These are phyloP conservation scores for Jasminum sambac DNA, from an alignment of 257 asterid genomes.

Conservation along the genomic window DNA sequence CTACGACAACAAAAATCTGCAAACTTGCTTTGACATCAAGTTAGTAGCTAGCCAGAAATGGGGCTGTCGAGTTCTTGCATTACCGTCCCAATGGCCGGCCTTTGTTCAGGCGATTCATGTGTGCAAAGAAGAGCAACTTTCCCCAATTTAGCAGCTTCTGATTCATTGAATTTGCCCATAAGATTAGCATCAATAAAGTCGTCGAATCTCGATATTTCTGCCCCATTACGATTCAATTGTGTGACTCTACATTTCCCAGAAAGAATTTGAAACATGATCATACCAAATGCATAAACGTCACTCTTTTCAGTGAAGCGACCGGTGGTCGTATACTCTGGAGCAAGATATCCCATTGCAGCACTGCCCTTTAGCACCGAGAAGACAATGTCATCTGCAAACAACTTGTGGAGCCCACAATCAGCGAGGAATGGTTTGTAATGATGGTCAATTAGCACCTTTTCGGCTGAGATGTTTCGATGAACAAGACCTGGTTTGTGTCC, in stretches of 20 bases:
- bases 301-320: constrained; percentile 92
- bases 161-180: constrained; percentile 58
- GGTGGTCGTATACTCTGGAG: constrained; percentile 89
- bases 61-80: constrained; percentile 60
- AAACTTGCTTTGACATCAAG: no score
- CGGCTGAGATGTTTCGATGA: constrained; percentile 88
- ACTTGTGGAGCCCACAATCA: constrained; percentile 76
- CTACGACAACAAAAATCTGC: no score
- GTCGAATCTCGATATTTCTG: constrained; percentile 64
- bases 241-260: constrained; percentile 75
- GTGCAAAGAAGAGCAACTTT: constrained; percentile 87
- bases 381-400: constrained; percentile 82
- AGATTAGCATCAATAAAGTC: constrained; percentile 69
- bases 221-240: constrained; percentile 66
- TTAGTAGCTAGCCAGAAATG: constrained; percentile 8
- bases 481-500: constrained; percentile 58
- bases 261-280: constrained; percentile 86
- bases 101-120: constrained; percentile 57
- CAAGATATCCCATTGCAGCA: constrained; percentile 97
- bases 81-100: constrained; percentile 66
- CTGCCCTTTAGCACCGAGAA: constrained; percentile 83
- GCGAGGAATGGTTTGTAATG: constrained; percentile 79
- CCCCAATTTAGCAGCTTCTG: constrained; percentile 80
- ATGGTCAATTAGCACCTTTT: constrained; percentile 77
- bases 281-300: constrained; percentile 86